Evolutionary conservation across 2,329 filamentous ascomycete species (phyloP).

Genomic region (Dryadomyces quercivorus): DNA sequence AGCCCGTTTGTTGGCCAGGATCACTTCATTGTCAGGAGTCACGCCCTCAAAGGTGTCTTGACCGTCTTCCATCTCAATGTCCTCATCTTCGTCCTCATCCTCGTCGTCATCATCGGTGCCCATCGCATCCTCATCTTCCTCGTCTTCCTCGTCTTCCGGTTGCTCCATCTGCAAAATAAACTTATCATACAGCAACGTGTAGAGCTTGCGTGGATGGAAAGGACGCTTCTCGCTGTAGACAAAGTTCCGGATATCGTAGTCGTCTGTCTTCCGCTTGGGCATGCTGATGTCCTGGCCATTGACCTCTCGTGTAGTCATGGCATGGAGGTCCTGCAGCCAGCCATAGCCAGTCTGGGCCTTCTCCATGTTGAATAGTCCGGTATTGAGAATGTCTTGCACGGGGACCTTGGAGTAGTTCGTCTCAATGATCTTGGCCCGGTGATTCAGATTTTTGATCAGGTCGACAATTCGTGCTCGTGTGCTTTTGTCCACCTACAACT

Average conservation of each 20-base stretch:
- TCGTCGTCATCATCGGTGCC: conserved; percentile 19
- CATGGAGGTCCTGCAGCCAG: conserved; percentile 59
- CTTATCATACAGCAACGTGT: conserved; percentile 31
- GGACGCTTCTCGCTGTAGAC: conserved; percentile 51
- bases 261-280: conserved; percentile 58
- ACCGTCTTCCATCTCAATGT: conserved; percentile 14
- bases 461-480: conserved; percentile 33
- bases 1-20: conserved; percentile 43
- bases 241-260: conserved; percentile 61
- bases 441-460: conserved; percentile 52
- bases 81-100: conserved; percentile 16
- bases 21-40: conserved; percentile 25
- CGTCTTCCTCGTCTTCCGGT: conserved; percentile 8
- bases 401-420: conserved; percentile 47
- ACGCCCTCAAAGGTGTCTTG: conserved; percentile 2
- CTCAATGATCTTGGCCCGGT: conserved; percentile 51
- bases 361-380: conserved; percentile 51
- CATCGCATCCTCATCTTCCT: conserved; percentile 18
- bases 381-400: conserved; percentile 52
- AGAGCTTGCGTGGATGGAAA: conserved; percentile 35
- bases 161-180: conserved; percentile 38
- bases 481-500: conserved; percentile 23
- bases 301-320: conserved; percentile 46
- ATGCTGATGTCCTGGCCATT: conserved; percentile 40
- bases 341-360: conserved; percentile 53